A percentile compares a stretch with the other conserved stretches of the same genome.
phyloP scores from a whole-genome alignment of 495 filamentous ascomycete species.

The Aspergillus panamensis region DNA sequence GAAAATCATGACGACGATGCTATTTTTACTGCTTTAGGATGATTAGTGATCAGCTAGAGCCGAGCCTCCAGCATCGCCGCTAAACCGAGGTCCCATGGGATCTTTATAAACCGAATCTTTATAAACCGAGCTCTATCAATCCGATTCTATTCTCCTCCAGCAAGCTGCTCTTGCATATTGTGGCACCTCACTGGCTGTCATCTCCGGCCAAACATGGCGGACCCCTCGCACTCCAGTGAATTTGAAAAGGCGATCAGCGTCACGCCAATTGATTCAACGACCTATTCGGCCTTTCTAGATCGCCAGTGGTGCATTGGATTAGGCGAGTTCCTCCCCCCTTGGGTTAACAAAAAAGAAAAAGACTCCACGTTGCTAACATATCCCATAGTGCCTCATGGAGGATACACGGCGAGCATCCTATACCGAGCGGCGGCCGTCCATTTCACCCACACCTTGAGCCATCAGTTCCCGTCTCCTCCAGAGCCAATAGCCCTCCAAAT shows the following conservation, averaged over 20 bases:
- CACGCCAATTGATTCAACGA: constrained; percentile 47
- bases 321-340: constrained; percentile 31
- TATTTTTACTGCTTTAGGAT: no score
- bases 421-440: constrained; percentile 50
- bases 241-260: constrained; percentile 53
- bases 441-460: constrained; percentile 29
- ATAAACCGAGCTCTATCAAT: no score
- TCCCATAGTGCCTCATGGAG: constrained; percentile 63
- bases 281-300: constrained; percentile 50
- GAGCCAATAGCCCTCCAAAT: constrained; percentile 56
- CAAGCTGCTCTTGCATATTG: no score
- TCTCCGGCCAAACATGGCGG: not conserved
- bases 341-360: not conserved
- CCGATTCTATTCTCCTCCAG: no score
- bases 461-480: constrained; percentile 22
- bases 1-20: no score
- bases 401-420: constrained; percentile 57
- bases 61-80: no score
- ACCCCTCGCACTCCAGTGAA: constrained; percentile 5
- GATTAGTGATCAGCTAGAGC: no score
- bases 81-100: no score
- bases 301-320: constrained; percentile 60
- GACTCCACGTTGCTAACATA: not conserved
- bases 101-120: no score
- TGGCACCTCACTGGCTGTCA: no score